Evolutionary conservation across 768 basidiomycete species (phyloP).

Genomic region (Amanita jacksonii): DNA sequence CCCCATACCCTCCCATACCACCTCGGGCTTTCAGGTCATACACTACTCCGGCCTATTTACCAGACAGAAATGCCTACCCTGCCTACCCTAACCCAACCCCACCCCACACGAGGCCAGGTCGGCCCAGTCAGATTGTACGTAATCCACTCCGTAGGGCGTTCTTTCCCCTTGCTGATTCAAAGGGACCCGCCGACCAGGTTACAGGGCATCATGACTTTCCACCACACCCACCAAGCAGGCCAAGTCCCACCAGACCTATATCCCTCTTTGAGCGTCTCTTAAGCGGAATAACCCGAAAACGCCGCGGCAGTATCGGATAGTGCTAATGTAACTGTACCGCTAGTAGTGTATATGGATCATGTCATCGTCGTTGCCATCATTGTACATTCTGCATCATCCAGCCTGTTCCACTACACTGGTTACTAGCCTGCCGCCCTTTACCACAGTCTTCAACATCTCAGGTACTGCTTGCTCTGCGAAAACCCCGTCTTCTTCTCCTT

Average conservation of each 20-base stretch:
- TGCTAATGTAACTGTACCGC: too few relatives aligned
- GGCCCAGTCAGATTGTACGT: neutral
- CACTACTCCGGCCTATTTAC: neutral
- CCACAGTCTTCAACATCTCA: constrained; percentile 87
- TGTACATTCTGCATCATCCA: too few relatives aligned
- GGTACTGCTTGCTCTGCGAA: constrained; percentile 87
- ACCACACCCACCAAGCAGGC: too few relatives aligned
- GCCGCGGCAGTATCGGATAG: neutral
- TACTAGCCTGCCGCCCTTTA: constrained; percentile 75
- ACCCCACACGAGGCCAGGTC: neutral
- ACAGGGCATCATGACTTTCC: too few relatives aligned
- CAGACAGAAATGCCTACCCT: neutral
- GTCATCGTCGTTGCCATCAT: too few relatives aligned
- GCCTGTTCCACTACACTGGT: constrained; percentile 86
- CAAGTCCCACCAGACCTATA: neutral
- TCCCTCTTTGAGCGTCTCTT: constrained; percentile 5
- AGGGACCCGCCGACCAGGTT: too few relatives aligned
- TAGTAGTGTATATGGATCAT: too few relatives aligned
- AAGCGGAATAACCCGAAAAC: neutral
- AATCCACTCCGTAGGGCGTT: too few relatives aligned
- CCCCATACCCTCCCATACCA: neutral
- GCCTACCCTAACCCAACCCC: neutral
- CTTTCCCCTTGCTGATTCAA: too few relatives aligned
- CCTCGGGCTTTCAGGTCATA: constrained; percentile 1
- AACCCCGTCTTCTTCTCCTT: constrained; percentile 85